These are phyloP conservation scores for Coniochaeta sp. DNA, from an alignment of 2,329 filamentous ascomycete species.

Conservation along the genomic window DNA sequence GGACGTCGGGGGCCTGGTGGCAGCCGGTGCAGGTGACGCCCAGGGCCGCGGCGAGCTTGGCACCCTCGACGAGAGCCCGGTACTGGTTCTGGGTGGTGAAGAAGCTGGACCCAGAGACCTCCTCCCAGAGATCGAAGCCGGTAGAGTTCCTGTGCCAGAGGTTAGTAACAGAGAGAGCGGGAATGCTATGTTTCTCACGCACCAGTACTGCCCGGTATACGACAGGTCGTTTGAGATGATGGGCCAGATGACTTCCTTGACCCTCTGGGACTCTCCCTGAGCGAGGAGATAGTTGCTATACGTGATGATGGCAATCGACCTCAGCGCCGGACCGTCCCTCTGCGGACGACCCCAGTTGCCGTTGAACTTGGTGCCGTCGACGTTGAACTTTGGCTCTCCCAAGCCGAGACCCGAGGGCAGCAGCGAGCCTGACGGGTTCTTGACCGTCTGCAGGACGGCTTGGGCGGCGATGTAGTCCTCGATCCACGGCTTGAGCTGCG, in stretches of 20 bases:
- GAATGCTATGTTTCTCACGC: conserved; percentile 6
- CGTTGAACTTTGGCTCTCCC: conserved; percentile 67
- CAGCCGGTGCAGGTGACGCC: conserved; percentile 42
- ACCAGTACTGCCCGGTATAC: conserved; percentile 68
- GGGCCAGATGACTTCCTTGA: conserved; percentile 56
- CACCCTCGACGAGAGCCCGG: conserved; percentile 41
- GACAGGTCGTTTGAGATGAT: conserved; percentile 66
- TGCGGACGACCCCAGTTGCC: conserved; percentile 69
- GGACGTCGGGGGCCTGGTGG: conserved; percentile 54
- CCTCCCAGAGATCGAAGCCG: conserved; percentile 76
- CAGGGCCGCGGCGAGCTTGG: conserved; percentile 40
- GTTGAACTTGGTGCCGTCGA: conserved; percentile 55
- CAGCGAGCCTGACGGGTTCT: conserved; percentile 58
- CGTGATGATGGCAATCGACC: conserved; percentile 63
- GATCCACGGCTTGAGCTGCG: conserved; percentile 52
- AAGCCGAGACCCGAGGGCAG: conserved; percentile 45
- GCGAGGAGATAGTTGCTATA: conserved; percentile 65
- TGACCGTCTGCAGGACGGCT: conserved; percentile 55
- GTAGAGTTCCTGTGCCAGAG: conserved; percentile 38
- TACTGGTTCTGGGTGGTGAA: conserved; percentile 70
- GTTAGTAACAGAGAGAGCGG: conserved; percentile 2
- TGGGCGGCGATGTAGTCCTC: conserved; percentile 63
- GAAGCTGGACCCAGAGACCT: conserved; percentile 67
- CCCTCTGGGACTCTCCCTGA: conserved; percentile 53
- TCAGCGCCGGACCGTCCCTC: conserved; percentile 70